A percentile compares a stretch with the other conserved stretches of the same genome.
These are phyloP conservation scores for Skeletonema grethae DNA, from an alignment of 108 stramenopile species.

Conservation along the genomic window DNA sequence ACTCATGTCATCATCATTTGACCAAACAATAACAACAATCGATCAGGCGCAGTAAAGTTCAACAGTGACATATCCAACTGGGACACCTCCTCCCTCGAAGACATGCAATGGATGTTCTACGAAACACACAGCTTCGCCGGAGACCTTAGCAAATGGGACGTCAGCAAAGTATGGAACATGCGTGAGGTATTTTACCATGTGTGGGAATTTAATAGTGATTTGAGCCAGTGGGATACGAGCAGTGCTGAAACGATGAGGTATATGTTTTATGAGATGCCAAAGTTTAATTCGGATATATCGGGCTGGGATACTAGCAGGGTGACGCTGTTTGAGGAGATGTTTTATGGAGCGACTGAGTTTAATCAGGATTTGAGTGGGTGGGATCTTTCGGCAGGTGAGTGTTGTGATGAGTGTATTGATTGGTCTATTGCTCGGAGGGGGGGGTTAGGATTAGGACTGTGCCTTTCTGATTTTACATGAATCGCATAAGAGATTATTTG, in stretches of 20 bases:
- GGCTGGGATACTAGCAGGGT: constrained; percentile 2
- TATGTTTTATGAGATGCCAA: constrained; percentile 9
- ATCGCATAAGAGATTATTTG: neutral
- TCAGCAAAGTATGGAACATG: constrained; percentile 11
- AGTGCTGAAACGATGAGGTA: constrained; percentile 26
- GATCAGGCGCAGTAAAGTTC: constrained; percentile 22
- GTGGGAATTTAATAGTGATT: constrained; percentile 26
- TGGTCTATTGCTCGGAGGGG: no score
- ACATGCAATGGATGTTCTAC: constrained; percentile 40
- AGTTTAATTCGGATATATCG: constrained; percentile 18
- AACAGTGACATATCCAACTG: constrained; percentile 37
- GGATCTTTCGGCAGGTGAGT: constrained; percentile 25
- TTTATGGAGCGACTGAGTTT: constrained; percentile 22
- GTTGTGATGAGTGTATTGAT: neutral
- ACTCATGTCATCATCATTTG: neutral
- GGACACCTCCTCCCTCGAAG: constrained; percentile 26
- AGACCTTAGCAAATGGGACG: constrained; percentile 23
- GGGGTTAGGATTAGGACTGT: no score
- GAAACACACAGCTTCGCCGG: constrained; percentile 34
- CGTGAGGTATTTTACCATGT: constrained; percentile 12
- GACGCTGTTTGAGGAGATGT: constrained; percentile 16
- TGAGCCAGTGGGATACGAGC: constrained; percentile 39
- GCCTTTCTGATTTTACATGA: no score
- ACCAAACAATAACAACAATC: neutral
- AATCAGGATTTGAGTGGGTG: constrained; percentile 24